Base-by-base conservation (phyloP, 768 basidiomycete species). In the Suillus luteus region DNA sequence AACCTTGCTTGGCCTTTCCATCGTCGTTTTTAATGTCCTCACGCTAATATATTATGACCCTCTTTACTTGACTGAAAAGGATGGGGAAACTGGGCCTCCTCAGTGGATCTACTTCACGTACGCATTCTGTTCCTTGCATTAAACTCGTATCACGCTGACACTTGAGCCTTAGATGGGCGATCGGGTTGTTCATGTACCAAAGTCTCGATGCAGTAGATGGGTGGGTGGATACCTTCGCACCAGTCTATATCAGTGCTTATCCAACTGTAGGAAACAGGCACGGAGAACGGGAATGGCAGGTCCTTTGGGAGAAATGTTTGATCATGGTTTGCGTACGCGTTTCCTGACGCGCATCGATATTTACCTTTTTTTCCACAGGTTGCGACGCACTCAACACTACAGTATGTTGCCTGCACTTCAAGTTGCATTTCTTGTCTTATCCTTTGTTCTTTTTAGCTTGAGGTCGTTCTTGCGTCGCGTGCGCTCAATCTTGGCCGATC, bases 231-330 rank as follows among this genome's bases (percentile, higher is more conserved):
- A 44, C 15, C 19, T 64, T 60, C 15, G 62, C 37, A 66, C 64
- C 65, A 71, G 65, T 70, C 64, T 33, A 55, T 55, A 49, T 60
- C 68, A 14, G 48, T 40, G 61, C 44, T 66, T 51, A 70, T 14
- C 59, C 10, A 33, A 22, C 1, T 55, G 3, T 67, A 94, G 96
- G 17, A 98, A 98, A 75, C 97, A 99, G 77, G 97, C 97, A 24
- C 81, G 97, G 66, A 80, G 96, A 59, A 96, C 95, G 1, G 95
- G 95, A 1, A 99, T 97, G 93, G 91, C 95, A n/a, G 93, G 97
- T 5, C 96, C 96, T 31, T 79, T 99, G 38, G 97, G 97, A 19
- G 93, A 99, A 75, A 90, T 99, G 88, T 99, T 99, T 75, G 97
- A 99, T 73, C 97, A 99, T 76, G 96, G 95, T 90, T 68, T 57